phyloP scores from a whole-genome alignment of 306 rosid genomes.

The Acacia confusa region DNA sequence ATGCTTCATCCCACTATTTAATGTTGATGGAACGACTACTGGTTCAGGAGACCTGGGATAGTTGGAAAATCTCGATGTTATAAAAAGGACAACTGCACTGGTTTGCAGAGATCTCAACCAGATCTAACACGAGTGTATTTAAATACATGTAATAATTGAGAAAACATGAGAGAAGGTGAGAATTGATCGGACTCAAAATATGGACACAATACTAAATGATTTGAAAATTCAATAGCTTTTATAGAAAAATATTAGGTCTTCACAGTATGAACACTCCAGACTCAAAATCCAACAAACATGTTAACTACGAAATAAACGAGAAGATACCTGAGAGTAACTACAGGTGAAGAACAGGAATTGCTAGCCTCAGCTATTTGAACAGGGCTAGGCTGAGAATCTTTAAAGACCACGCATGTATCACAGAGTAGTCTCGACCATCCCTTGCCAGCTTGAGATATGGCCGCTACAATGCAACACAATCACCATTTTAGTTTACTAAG shows the following conservation, averaged over 20 bases:
- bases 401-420: conserved; percentile 51
- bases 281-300: not conserved
- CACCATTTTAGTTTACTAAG: not conserved
- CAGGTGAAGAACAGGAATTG: conserved; percentile 27
- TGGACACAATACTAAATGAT: not conserved
- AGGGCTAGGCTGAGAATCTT: conserved; percentile 38
- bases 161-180: not conserved
- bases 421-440: conserved; percentile 60
- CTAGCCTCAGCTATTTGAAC: conserved; percentile 24
- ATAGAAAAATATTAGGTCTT: not conserved
- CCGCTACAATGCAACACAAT: conserved; percentile 36
- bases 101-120: conserved; percentile 3
- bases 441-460: conserved; percentile 33
- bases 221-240: not conserved
- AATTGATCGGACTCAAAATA: not conserved
- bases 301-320: not conserved
- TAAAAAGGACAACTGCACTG: not conserved
- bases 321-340: conserved; percentile 30
- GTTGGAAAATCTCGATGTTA: not conserved
- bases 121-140: not conserved
- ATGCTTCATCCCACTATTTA: not conserved
- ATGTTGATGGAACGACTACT: conserved; percentile 37
- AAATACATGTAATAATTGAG: not conserved
- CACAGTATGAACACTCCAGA: not conserved
- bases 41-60: conserved; percentile 56